Evolutionary conservation across 306 rosid genomes (phyloP).

Genomic region (Inga oerstediana): DNA sequence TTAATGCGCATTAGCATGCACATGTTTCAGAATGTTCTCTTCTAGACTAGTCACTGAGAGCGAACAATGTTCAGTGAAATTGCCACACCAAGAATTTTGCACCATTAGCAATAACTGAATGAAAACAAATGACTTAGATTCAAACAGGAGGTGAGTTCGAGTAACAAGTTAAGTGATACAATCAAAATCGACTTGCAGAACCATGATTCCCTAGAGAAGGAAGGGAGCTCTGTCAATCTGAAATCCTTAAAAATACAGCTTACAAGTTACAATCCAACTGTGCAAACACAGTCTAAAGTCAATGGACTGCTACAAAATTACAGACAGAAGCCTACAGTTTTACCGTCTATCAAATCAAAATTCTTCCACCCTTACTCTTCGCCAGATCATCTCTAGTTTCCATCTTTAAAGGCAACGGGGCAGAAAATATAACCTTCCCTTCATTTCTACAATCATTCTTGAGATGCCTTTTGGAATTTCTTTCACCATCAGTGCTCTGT

Average conservation of each 20-base stretch:
- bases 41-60: background rate
- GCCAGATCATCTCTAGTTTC: conserved; percentile 59
- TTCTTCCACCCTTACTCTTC: conserved; percentile 55
- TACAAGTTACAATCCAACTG: conserved; percentile 16
- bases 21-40: background rate
- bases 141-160: background rate
- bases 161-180: conserved; percentile 31
- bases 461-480: conserved; percentile 32
- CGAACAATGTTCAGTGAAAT: background rate
- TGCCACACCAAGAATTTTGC: background rate
- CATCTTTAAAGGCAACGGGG: conserved; percentile 87
- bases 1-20: background rate
- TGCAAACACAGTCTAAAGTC: conserved; percentile 35
- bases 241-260: conserved; percentile 29
- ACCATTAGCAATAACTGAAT: background rate
- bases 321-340: conserved; percentile 12
- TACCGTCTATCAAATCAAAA: conserved; percentile 38
- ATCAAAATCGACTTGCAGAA: conserved; percentile 31
- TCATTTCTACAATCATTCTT: conserved; percentile 34
- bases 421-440: conserved; percentile 55
- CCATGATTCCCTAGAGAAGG: conserved; percentile 24
- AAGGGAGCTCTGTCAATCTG: conserved; percentile 24
- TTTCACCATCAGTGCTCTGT: conserved; percentile 57
- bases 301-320: conserved; percentile 31
- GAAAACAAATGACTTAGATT: conserved; percentile 25